These are phyloP conservation scores for Lactarius sp. DNA, from an alignment of 768 basidiomycete species.

Conservation along the genomic window DNA sequence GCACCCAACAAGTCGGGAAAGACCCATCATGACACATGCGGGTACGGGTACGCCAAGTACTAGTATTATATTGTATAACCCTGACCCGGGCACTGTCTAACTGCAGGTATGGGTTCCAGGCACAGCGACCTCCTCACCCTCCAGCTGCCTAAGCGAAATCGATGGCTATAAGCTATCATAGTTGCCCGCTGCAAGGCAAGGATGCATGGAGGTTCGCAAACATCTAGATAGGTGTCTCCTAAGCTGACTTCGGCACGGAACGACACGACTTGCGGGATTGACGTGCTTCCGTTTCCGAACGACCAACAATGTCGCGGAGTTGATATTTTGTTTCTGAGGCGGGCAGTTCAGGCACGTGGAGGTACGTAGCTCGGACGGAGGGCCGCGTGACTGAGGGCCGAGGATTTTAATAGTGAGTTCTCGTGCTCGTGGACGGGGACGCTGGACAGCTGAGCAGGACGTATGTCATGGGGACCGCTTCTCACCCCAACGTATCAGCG, in stretches of 20 bases:
- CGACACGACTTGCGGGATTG: not conserved
- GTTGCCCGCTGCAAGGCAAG: not conserved
- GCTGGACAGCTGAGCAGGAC: not conserved
- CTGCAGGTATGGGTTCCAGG: not conserved
- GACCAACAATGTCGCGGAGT: slow-evolving; percentile 19
- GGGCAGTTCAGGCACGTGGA: slow-evolving; percentile 12
- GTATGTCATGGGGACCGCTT: not conserved
- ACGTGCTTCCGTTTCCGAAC: slow-evolving; percentile 11
- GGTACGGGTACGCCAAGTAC: not conserved
- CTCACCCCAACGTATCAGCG: no score
- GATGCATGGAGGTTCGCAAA: no score
- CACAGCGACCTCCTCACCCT: not conserved
- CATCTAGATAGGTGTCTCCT: not conserved
- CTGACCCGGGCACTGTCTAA: not conserved
- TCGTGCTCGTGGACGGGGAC: not conserved
- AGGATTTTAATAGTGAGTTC: not conserved
- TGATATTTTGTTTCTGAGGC: slow-evolving; percentile 14
- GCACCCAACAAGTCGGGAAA: not conserved
- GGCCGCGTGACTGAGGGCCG: no score
- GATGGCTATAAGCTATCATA: not conserved
- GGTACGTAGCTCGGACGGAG: not conserved
- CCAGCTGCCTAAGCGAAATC: not conserved
- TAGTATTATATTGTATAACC: not conserved
- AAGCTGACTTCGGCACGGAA: slow-evolving; percentile 12
- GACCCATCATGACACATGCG: not conserved